Conservation (phyloP, 1,139 yeast genomes). For the Groenewaldozyma auringiensis region DNA sequence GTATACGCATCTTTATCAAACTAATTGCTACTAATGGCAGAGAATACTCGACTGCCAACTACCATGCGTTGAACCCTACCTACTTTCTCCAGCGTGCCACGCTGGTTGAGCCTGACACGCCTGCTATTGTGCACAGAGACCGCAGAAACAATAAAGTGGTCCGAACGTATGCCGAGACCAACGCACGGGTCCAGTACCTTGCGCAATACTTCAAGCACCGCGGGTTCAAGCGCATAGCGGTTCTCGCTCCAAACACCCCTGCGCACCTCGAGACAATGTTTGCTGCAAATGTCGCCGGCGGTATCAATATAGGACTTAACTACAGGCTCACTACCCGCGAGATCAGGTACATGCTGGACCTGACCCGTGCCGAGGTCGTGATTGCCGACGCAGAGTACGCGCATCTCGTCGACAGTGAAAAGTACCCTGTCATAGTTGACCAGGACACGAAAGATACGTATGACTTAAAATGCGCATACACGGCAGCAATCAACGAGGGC, state of each 20-base stretch:
- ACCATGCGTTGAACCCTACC: slow-evolving; percentile 33
- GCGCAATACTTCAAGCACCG: slow-evolving; percentile 28
- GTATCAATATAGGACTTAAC: slow-evolving; percentile 31
- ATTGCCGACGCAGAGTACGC: slow-evolving; percentile 30
- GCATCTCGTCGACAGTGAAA: slow-evolving; percentile 20
- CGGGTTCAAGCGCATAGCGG: slow-evolving; percentile 28
- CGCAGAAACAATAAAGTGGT: slow-evolving; percentile 21
- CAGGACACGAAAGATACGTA: slow-evolving; percentile 24
- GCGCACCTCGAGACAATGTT: slow-evolving; percentile 33
- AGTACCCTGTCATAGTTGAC: slow-evolving; percentile 25
- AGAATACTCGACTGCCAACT: no score
- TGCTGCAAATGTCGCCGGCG: slow-evolving; percentile 32
- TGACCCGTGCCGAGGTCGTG: slow-evolving; percentile 31
- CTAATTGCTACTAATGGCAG: no score
- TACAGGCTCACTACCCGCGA: slow-evolving; percentile 30
- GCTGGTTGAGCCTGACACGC: slow-evolving; percentile 30
- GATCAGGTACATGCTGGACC: slow-evolving; percentile 28
- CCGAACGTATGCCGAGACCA: slow-evolving; percentile 26
- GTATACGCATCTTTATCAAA: no score
- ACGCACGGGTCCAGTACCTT: slow-evolving; percentile 27
- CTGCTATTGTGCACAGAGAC: slow-evolving; percentile 29
- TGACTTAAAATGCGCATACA: slow-evolving; percentile 21
- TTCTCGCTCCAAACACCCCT: slow-evolving; percentile 34
- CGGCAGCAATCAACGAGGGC: slow-evolving; percentile 25
- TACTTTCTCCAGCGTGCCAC: slow-evolving; percentile 33